phyloP scores from a whole-genome alignment of 208 protist genomes.

The Porcisia hertigi region DNA sequence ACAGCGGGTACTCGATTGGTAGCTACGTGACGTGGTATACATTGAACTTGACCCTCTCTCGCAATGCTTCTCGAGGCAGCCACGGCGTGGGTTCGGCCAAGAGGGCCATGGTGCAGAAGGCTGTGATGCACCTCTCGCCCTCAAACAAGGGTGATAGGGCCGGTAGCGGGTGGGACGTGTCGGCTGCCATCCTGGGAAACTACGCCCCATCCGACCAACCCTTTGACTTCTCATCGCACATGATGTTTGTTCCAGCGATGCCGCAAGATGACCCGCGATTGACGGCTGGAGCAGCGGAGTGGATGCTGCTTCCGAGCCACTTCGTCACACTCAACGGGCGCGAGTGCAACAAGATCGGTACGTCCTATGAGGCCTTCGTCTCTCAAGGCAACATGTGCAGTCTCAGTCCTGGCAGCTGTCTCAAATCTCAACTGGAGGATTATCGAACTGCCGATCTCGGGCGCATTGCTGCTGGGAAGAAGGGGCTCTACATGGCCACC shows the following conservation, averaged over 20 bases:
- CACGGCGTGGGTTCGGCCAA: neutral
- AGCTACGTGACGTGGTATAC: conserved; percentile 56
- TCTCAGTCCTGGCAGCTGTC: conserved; percentile 63
- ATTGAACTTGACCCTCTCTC: conserved; percentile 55
- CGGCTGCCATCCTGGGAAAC: conserved; percentile 72
- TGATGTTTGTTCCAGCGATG: conserved; percentile 75
- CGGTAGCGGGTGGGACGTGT: conserved; percentile 37
- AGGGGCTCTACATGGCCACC: conserved; percentile 62
- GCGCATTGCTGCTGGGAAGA: conserved; percentile 39
- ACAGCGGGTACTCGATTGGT: conserved; percentile 83
- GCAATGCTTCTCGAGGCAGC: conserved; percentile 16
- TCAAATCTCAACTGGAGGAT: conserved; percentile 82
- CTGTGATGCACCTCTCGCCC: conserved; percentile 54
- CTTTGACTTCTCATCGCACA: conserved; percentile 52
- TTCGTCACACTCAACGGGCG: conserved; percentile 72
- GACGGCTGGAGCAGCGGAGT: conserved; percentile 58
- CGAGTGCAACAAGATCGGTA: conserved; percentile 90
- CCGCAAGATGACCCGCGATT: conserved; percentile 44
- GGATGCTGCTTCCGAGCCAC: conserved; percentile 69
- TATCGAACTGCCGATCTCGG: conserved; percentile 57
- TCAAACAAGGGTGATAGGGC: conserved; percentile 36
- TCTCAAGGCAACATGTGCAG: conserved; percentile 74
- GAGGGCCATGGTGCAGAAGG: conserved; percentile 6
- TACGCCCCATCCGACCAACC: conserved; percentile 57
- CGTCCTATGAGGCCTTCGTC: conserved; percentile 87